These are phyloP conservation scores for Stachybotrys chlorohalonatus DNA, from an alignment of 2,329 filamentous ascomycete genomes.

Conservation along the genomic window DNA sequence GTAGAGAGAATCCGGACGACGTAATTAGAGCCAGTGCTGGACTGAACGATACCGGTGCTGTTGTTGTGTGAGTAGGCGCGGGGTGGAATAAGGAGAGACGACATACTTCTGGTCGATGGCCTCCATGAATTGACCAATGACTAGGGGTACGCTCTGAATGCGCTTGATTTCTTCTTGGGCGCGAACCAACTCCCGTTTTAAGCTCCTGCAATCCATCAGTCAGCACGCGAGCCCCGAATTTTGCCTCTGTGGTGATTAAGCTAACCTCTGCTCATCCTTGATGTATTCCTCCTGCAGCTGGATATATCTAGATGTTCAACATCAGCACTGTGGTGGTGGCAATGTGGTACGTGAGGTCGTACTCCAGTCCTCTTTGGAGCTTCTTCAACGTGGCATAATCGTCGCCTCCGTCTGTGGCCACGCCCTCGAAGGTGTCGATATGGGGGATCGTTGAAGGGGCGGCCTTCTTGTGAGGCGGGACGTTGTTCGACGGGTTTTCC, in stretches of 20 bases:
- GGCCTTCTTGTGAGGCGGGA: constrained; percentile 73
- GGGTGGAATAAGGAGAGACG: neutral
- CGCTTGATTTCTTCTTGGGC: constrained; percentile 99
- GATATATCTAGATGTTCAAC: constrained; percentile 58
- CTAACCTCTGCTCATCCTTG: constrained; percentile 94
- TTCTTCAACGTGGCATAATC: constrained; percentile 96
- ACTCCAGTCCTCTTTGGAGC: constrained; percentile 93
- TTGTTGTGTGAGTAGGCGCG: neutral
- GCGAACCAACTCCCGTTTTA: constrained; percentile 94
- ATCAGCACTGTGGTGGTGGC: constrained; percentile 6
- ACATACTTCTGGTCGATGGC: constrained; percentile 96
- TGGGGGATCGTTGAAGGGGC: constrained; percentile 75
- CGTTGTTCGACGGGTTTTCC: constrained; percentile 67
- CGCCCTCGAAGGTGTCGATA: constrained; percentile 81
- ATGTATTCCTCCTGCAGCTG: constrained; percentile 99
- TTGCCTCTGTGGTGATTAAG: neutral
- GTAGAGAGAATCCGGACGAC: constrained; percentile 97
- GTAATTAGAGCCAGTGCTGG: constrained; percentile 96
- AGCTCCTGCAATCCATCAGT: constrained; percentile 47
- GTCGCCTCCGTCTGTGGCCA: constrained; percentile 72
- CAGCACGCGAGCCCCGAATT: neutral
- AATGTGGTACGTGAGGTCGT: constrained; percentile 21
- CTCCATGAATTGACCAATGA: constrained; percentile 99
- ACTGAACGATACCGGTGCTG: constrained; percentile 97
- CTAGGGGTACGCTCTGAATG: constrained; percentile 94